Percentiles rank a stretch among this genome's conserved stretches.
Conservation (phyloP, 2,329 filamentous ascomycete species). For the Coniochaeta sp. region DNA sequence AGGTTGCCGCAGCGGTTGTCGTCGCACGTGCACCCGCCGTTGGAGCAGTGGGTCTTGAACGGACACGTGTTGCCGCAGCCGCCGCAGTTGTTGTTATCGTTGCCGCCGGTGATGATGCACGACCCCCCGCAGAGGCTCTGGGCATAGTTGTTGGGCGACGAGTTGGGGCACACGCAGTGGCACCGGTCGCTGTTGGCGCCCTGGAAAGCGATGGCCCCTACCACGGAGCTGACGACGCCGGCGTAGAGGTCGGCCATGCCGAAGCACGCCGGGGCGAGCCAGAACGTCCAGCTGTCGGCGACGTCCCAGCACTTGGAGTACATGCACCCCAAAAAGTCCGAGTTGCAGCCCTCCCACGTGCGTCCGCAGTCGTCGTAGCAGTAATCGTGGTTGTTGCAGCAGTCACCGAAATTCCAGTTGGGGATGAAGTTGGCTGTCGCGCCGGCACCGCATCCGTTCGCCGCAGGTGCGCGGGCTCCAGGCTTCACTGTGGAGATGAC, state of each 20-base stretch:
- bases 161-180: background rate
- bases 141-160: background rate
- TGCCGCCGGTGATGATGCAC: background rate
- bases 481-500: background rate
- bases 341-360: constrained; percentile 1
- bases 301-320: background rate
- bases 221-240: background rate
- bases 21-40: constrained; percentile 5
- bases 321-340: constrained; percentile 3
- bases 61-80: constrained; percentile 9
- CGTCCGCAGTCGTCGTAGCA: constrained; percentile 3
- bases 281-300: background rate
- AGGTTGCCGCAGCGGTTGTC: constrained; percentile 8
- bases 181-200: background rate
- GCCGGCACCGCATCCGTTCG: constrained; percentile 5
- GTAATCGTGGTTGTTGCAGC: constrained; percentile 4
- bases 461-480: background rate
- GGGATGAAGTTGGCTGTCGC: background rate
- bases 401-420: constrained; percentile 1
- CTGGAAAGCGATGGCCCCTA: background rate
- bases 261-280: background rate
- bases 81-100: constrained; percentile 9
- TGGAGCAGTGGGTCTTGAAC: constrained; percentile 6
- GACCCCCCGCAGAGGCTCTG: background rate
- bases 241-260: constrained; percentile 2